Percentiles rank a stretch among this genome's conserved stretches.
Conservation (phyloP, 805 yeast species). For the Alloascoidea africana region DNA sequence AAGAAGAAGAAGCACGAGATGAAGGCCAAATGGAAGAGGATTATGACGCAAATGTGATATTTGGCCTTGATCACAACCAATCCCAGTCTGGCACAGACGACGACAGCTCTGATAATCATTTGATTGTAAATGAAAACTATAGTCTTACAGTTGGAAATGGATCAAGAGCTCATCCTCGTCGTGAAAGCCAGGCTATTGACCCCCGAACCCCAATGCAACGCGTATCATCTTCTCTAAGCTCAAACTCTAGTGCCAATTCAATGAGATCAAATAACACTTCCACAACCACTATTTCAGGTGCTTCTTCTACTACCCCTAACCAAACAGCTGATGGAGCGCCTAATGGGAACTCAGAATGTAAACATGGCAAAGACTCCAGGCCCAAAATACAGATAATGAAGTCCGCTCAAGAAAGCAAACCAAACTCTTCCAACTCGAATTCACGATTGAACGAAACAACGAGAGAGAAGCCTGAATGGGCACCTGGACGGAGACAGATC, state of each 20-base stretch:
- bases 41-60: too few species aligned
- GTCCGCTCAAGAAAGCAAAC: background rate
- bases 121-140: background rate
- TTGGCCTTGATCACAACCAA: too few species aligned
- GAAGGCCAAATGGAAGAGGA: conserved; percentile 2
- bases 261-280: background rate
- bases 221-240: background rate
- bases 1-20: conserved; percentile 9
- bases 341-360: too few species aligned
- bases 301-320: too few species aligned
- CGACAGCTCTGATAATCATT: background rate
- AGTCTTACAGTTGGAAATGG: background rate
- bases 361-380: too few species aligned
- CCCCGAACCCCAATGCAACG: too few species aligned
- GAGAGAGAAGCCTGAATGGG: background rate
- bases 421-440: background rate
- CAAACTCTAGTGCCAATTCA: background rate
- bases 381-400: too few species aligned
- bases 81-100: conserved; percentile 1
- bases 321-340: background rate
- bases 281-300: background rate
- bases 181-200: too few species aligned
- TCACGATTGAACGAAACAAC: background rate
- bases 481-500: background rate
- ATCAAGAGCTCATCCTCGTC: too few species aligned